Evolutionary conservation across 2,329 filamentous ascomycete species (phyloP), one percentile per base, ranked within the genome.

Genomic region (Fusarium aywerte): DNA sequence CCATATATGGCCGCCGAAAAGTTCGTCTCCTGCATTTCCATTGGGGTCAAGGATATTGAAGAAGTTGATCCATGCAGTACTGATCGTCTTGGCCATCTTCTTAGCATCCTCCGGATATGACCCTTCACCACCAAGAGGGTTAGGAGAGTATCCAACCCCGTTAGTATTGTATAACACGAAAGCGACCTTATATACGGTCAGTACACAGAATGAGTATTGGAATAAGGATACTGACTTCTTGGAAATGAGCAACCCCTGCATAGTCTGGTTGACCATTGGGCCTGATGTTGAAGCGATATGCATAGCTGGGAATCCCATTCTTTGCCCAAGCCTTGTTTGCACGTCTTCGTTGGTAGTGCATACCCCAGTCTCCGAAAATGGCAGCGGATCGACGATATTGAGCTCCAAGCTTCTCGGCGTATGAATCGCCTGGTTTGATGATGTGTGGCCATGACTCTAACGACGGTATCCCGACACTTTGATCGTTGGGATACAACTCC

Each of bases 81-180:
- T 73, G 20, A 78, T 78, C 4, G 62, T 57, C 33, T 61, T 68
- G 16, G 77, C 61, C 16, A 78, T 71, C 3, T 63, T 65, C 27
- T 61, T 67, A 7, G 74, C 71, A 54, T 72, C 53, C 4, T 42
- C 55, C 2, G 70, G 70, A 49, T 76, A 77, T 7, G 67, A 59
- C 7, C 69, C 66, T 31, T 70, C 69, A n/a, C 72, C 72, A 7
- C 61, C 74, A 29, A 77, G 76, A 2, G 77, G 77, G 49, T 76
- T 76, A 0, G 43, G 57, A n/a, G 42, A 50, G 38, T 78, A 78
- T 39, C 76, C 76, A 7, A 69, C 60, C 16, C 76, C 77, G 29
- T 72, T 65, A 13, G 73, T 43, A 47, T 78, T 80, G 40, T 75
- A 71, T 54, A 85, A 82, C n/a, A 78, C 76, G 51, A 84, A 77